A percentile compares a stretch with the other conserved stretches of the same genome.
Conservation (phyloP, 2,329 filamentous ascomycete species). For the Botryotinia globosa region DNA sequence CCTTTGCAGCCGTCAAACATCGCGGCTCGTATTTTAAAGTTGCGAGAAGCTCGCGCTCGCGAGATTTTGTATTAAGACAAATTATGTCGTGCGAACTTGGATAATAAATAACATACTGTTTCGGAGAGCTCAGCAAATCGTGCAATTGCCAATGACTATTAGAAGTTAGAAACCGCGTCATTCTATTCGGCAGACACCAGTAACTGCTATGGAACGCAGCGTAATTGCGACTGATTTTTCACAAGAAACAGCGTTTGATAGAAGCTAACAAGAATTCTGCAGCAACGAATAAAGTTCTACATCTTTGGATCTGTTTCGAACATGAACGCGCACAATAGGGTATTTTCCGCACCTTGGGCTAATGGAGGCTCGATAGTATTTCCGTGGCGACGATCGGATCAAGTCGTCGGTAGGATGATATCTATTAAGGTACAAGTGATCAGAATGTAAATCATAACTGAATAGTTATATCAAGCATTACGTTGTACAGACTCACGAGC, state of each 20-base stretch:
- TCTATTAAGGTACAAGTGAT: slow-evolving; percentile 41
- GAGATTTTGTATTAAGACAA: slow-evolving; percentile 65
- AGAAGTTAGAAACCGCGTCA: slow-evolving; percentile 4
- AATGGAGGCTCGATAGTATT: slow-evolving; percentile 66
- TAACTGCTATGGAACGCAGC: background rate
- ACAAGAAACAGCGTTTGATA: background rate
- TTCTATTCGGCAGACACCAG: background rate
- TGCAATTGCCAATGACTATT: slow-evolving; percentile 81
- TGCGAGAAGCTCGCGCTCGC: slow-evolving; percentile 70
- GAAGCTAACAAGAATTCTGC: background rate
- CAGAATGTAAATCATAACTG: background rate
- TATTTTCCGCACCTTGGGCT: slow-evolving; percentile 55
- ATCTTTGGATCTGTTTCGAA: background rate
- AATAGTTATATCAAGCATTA: background rate
- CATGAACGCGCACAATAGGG: background rate
- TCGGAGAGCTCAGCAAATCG: slow-evolving; percentile 80
- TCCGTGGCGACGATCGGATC: slow-evolving; percentile 58
- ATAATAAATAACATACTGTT: slow-evolving; percentile 78
- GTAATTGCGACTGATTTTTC: background rate
- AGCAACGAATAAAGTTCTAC: background rate
- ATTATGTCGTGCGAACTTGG: slow-evolving; percentile 72
- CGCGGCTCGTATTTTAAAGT: slow-evolving; percentile 71
- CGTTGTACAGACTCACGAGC: slow-evolving; percentile 44
- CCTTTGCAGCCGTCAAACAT: slow-evolving; percentile 81
- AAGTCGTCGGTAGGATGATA: slow-evolving; percentile 64